phyloP scores from a whole-genome alignment of 2,329 filamentous ascomycete genomes.

The Colletotrichum scovillei region DNA sequence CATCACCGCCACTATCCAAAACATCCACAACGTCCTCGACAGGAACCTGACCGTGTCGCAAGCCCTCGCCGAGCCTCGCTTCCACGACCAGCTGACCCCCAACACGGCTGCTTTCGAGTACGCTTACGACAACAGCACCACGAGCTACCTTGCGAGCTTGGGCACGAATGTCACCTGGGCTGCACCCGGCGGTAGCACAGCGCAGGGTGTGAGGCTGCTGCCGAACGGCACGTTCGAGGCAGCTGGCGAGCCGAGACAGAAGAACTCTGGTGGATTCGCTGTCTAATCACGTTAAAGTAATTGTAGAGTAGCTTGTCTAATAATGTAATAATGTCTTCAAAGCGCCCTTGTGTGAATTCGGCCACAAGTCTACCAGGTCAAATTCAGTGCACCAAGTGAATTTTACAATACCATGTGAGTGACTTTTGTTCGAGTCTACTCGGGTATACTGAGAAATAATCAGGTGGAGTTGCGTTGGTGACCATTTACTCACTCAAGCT shows the following conservation, averaged over 20 bases:
- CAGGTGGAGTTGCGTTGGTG: neutral
- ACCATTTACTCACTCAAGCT: neutral
- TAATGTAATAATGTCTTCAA: neutral
- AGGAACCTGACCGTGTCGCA: constrained; percentile 68
- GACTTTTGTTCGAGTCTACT: no score
- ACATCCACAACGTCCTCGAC: constrained; percentile 80
- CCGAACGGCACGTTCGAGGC: constrained; percentile 79
- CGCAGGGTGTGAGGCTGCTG: constrained; percentile 76
- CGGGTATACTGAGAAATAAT: neutral
- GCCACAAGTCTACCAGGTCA: neutral
- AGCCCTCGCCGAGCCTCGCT: constrained; percentile 74
- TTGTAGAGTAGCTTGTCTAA: neutral
- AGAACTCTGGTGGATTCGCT: constrained; percentile 75
- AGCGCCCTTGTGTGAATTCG: neutral
- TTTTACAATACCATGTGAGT: no score
- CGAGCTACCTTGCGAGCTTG: constrained; percentile 71
- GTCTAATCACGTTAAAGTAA: constrained; percentile 45
- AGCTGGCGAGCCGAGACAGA: constrained; percentile 84
- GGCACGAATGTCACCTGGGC: constrained; percentile 84
- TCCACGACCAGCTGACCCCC: constrained; percentile 87
- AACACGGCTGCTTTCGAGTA: constrained; percentile 78
- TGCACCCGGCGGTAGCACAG: constrained; percentile 72
- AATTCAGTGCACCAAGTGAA: no score
- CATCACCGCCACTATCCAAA: constrained; percentile 85
- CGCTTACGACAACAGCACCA: constrained; percentile 75